Conservation (phyloP, 148 eudicot genomes). For the Rheum nobile region DNA sequence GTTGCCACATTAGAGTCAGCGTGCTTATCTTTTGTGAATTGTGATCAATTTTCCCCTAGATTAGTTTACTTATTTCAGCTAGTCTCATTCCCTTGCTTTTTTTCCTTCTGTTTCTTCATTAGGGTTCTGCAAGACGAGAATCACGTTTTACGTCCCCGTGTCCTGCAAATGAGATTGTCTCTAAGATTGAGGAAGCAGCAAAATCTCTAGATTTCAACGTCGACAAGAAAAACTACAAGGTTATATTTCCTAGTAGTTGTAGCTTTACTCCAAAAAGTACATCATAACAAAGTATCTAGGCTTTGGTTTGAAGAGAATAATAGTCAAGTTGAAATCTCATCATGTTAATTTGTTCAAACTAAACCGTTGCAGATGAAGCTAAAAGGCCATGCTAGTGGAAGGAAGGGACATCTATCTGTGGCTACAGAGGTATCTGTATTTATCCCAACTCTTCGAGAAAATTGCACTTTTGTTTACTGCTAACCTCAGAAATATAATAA, state of each 20-base stretch:
- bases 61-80: neutral
- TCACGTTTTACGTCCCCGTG: conserved; percentile 70
- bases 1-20: neutral
- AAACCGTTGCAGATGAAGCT: conserved; percentile 60
- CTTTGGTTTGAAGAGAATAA: neutral
- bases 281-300: neutral
- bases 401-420: conserved; percentile 90
- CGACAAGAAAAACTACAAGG: conserved; percentile 76
- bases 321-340: neutral
- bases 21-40: neutral
- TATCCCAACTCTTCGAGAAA: conserved; percentile 1
- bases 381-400: conserved; percentile 82
- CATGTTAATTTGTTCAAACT: neutral
- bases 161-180: conserved; percentile 75
- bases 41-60: neutral
- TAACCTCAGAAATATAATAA: neutral
- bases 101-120: neutral
- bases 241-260: conserved; percentile 11
- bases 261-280: neutral
- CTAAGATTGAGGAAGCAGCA: conserved; percentile 88
- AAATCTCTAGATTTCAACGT: conserved; percentile 79
- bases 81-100: neutral
- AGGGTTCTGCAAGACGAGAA: conserved; percentile 67
- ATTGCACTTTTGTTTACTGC: neutral
- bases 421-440: conserved; percentile 69